A percentile compares a stretch with the other conserved stretches of the same genome.
Evolutionary conservation across 306 rosid genomes (phyloP).

Genomic region (Pyrus pyrifolia): DNA sequence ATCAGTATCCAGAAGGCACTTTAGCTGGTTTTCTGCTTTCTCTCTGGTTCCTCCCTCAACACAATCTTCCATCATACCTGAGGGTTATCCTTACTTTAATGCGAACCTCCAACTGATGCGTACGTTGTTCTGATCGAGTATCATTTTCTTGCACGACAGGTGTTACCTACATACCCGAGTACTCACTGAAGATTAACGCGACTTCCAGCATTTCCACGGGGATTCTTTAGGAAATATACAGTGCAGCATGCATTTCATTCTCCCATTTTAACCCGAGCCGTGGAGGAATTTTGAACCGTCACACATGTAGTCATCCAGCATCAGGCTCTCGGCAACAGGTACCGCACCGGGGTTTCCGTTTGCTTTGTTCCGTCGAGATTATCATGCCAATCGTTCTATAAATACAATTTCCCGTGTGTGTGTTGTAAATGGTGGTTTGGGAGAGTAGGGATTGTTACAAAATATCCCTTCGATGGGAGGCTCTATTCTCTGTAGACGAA

Average conservation of each 20-base stretch:
- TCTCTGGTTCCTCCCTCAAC: neutral
- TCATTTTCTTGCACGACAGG: constrained; percentile 47
- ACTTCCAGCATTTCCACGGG: constrained; percentile 66
- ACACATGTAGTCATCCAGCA: constrained; percentile 7
- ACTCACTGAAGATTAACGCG: constrained; percentile 65
- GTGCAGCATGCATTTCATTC: constrained; percentile 14
- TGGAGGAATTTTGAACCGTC: constrained; percentile 15
- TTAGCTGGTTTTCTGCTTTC: neutral
- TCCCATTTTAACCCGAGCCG: constrained; percentile 4
- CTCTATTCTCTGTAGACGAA: constrained; percentile 35
- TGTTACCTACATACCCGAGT: constrained; percentile 65
- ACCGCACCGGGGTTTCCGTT: constrained; percentile 13
- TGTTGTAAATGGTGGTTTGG: constrained; percentile 26
- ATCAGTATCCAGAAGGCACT: neutral
- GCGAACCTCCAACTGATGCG: neutral
- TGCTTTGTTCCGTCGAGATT: constrained; percentile 15
- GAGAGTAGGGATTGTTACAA: constrained; percentile 24
- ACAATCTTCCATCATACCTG: neutral
- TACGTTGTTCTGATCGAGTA: neutral
- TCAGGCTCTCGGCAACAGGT: constrained; percentile 10
- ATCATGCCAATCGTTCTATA: constrained; percentile 21
- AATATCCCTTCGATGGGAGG: constrained; percentile 25
- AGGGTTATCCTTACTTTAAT: neutral
- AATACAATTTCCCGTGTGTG: constrained; percentile 19
- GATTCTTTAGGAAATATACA: constrained; percentile 26